These are phyloP conservation scores for Clavariopsis aquatica DNA, from an alignment of 495 filamentous ascomycete genomes.

Conservation along the genomic window DNA sequence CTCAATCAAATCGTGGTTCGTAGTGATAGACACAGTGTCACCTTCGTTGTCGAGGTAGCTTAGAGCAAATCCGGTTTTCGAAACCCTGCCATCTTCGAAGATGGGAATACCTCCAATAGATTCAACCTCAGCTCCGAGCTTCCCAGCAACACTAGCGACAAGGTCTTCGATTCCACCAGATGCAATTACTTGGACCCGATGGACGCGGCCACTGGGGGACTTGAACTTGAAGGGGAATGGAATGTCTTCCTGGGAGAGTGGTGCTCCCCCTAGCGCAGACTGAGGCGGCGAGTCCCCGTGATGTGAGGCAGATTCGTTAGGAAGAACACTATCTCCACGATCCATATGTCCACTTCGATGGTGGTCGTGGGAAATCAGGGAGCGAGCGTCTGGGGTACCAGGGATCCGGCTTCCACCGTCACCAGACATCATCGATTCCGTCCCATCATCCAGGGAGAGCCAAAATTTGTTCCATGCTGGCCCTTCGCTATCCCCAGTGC, in stretches of 20 bases:
- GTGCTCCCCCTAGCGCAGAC: slow-evolving; percentile 57
- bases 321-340: slow-evolving; percentile 78
- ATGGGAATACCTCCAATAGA: slow-evolving; percentile 78
- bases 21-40: slow-evolving; percentile 96
- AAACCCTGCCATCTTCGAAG: slow-evolving; percentile 74
- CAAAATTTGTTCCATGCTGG: slow-evolving; percentile 99
- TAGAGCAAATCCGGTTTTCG: slow-evolving; percentile 81
- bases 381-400: slow-evolving; percentile 64
- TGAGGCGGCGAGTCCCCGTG: slow-evolving; percentile 78
- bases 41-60: slow-evolving; percentile 98
- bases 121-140: slow-evolving; percentile 84
- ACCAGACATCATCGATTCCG: slow-evolving; percentile 94
- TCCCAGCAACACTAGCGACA: slow-evolving; percentile 74
- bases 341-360: slow-evolving; percentile 59
- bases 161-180: slow-evolving; percentile 80
- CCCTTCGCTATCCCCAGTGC: slow-evolving; percentile 81
- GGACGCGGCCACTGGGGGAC: slow-evolving; percentile 91
- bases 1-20: slow-evolving; percentile 88
- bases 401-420: slow-evolving; percentile 68
- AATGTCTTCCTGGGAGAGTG: slow-evolving; percentile 59
- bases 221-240: slow-evolving; percentile 99
- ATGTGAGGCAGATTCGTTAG: slow-evolving; percentile 92
- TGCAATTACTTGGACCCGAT: slow-evolving; percentile 82
- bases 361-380: slow-evolving; percentile 76
- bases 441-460: slow-evolving; percentile 94